A percentile compares a stretch with the other conserved stretches of the same genome.
Conservation (phyloP, 2,329 filamentous ascomycete species). For the Thelonectria olida region DNA sequence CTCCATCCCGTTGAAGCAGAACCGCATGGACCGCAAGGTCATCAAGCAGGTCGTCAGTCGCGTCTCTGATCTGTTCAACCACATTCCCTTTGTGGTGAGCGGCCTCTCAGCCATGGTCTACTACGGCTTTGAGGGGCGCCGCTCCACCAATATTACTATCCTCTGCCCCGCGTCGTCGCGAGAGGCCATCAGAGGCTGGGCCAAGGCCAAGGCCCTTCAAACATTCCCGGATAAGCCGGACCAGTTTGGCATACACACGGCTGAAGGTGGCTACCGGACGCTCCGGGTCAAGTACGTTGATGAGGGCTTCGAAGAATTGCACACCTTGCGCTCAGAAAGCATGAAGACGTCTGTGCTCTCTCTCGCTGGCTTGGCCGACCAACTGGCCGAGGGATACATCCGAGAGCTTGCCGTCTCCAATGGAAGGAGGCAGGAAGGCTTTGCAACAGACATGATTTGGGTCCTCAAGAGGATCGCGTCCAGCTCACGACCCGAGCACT, state of each 20-base stretch:
- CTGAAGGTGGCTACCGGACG: conserved; percentile 40
- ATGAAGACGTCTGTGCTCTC: conserved; percentile 42
- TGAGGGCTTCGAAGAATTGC: conserved; percentile 43
- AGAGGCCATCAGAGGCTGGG: conserved; percentile 54
- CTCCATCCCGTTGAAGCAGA: conserved; percentile 15
- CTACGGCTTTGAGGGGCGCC: conserved; percentile 50
- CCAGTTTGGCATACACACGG: conserved; percentile 49
- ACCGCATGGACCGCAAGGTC: conserved; percentile 39
- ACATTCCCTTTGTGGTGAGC: conserved; percentile 57
- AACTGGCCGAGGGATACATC: conserved; percentile 46
- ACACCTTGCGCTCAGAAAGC: conserved; percentile 29
- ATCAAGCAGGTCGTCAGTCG: conserved; percentile 50
- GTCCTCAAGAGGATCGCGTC: conserved; percentile 44
- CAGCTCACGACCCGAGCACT: conserved; percentile 28
- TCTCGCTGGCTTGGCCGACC: conserved; percentile 47
- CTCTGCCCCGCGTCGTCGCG: conserved; percentile 49
- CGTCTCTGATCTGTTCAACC: conserved; percentile 51
- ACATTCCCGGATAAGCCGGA: conserved; percentile 37
- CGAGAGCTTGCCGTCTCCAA: conserved; percentile 29
- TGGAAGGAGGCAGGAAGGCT: conserved; percentile 24
- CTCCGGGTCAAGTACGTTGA: conserved; percentile 50
- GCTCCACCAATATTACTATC: conserved; percentile 49
- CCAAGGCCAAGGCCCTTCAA: conserved; percentile 45
- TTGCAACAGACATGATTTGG: conserved; percentile 47
- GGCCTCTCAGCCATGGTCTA: conserved; percentile 56